Evolutionary conservation across 2,329 filamentous ascomycete genomes (phyloP), one percentile per base, ranked within the genome.

Genomic region (Sordariomycetes sp.): DNA sequence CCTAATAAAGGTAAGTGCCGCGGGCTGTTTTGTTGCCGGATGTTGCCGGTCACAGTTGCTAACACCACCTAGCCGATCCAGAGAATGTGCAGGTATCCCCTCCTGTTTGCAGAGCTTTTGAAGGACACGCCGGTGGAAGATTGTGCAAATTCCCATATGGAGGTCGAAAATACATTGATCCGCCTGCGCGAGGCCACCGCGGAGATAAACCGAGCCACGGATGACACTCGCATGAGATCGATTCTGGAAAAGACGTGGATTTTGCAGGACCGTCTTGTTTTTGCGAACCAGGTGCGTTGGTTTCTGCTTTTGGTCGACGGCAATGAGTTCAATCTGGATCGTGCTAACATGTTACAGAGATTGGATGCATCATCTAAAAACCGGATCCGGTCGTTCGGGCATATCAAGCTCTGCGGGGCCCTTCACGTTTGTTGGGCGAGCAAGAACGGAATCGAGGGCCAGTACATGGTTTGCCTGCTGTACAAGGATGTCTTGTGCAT

Each of bases 31-130:
- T 16, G 18, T 20, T 43, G 22, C 8, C 14, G 22, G 10, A 3
- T 20, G 37, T 35, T n/a, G 43, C 18, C 18, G 10, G 20, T 51
- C 14, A 43, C 16, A 25, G 20, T 25, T 52, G 3, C 18, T 55
- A 63, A 59, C 57, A 37, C 18, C 16, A 46, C 46, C 20, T 58
- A 96, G 89, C 94, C 93, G 0, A 92, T 97, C 22, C 93, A 99
- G 71, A 82, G 93, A 58, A 82, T 97, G 24, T 96, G 90, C 75
- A 90, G 88, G 72, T 97, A 97, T 67, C 90, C 90, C 12, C 76
- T 99, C 3, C 76, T 97, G 2, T 92, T 97, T 66, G 80, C 85
- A 5, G 90, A 97, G 65, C 77, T 99, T 10, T 78, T 92, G 60
- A 92, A 88, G 65, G 81, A 87, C 63, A 97, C 92, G 0, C 89